phyloP scores from a whole-genome alignment of 495 filamentous ascomycete species.

The Hypoxylon fuscum region DNA sequence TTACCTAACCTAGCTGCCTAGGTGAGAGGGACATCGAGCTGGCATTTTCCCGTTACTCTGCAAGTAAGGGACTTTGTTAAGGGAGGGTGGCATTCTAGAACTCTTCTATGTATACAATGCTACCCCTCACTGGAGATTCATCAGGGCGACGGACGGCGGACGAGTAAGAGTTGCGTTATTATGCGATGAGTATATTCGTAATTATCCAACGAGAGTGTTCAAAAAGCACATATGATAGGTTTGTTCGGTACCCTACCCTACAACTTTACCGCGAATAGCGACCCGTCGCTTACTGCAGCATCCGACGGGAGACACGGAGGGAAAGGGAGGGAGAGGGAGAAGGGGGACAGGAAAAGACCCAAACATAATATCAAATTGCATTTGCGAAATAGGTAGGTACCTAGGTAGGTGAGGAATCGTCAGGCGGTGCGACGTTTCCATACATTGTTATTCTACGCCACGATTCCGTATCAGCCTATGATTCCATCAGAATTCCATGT shows the following conservation, averaged over 20 bases:
- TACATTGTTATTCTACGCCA: conserved; percentile 4
- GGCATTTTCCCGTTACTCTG: too few relatives aligned
- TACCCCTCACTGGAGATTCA: conserved; percentile 10
- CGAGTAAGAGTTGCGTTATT: neutral
- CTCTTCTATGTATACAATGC: conserved; percentile 13
- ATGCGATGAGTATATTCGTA: neutral
- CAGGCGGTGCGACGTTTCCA: neutral
- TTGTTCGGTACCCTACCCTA: conserved; percentile 2
- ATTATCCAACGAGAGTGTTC: neutral
- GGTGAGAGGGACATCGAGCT: too few relatives aligned
- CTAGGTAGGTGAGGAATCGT: neutral
- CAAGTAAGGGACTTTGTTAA: conserved; percentile 5
- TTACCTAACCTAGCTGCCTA: too few relatives aligned
- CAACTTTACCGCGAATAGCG: neutral
- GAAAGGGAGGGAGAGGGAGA: neutral
- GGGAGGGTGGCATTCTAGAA: conserved; percentile 25
- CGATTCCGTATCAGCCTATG: neutral
- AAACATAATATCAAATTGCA: conserved; percentile 2
- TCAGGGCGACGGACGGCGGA: neutral
- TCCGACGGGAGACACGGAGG: neutral
- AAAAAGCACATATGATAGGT: neutral
- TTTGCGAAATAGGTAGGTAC: conserved; percentile 10
- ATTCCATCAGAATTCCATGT: neutral
- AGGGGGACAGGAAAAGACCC: neutral
- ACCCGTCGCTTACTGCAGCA: conserved; percentile 9